Conservation (phyloP, 2,329 filamentous ascomycete genomes). For the Coleophoma cylindrospora region DNA sequence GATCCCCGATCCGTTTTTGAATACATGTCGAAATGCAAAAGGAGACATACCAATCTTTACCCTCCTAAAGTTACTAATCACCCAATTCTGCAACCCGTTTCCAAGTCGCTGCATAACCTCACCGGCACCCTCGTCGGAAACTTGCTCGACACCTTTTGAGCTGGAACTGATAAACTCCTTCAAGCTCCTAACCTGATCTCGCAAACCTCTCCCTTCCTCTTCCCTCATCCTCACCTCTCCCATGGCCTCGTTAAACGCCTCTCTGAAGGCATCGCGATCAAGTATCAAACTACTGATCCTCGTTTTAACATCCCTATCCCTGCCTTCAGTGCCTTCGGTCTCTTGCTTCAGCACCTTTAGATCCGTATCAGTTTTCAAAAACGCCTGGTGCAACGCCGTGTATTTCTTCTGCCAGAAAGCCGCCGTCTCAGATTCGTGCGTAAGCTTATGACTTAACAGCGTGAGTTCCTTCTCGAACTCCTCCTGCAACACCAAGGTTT, state of each 20-base stretch:
- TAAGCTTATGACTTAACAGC: constrained; percentile 37
- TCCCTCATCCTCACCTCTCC: constrained; percentile 44
- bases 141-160: constrained; percentile 54
- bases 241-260: constrained; percentile 42
- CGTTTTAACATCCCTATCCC: constrained; percentile 23
- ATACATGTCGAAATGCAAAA: too few species aligned
- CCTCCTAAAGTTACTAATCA: constrained; percentile 63
- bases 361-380: constrained; percentile 46
- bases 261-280: constrained; percentile 33
- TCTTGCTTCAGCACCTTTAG: constrained; percentile 42
- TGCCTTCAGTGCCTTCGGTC: constrained; percentile 39
- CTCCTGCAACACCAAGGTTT: constrained; percentile 45
- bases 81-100: constrained; percentile 70
- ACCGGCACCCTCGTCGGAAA: constrained; percentile 61
- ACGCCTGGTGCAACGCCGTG: constrained; percentile 45
- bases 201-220: constrained; percentile 48
- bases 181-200: constrained; percentile 58
- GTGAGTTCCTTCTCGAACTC: constrained; percentile 51
- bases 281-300: constrained; percentile 19
- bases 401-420: constrained; percentile 55
- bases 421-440: constrained; percentile 46
- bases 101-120: constrained; percentile 57
- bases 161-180: constrained; percentile 69
- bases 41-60: constrained; percentile 41
- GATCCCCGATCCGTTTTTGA: too few species aligned